Conservation (phyloP, 352 stramenopile species). For the Sclerospora graminicola region DNA sequence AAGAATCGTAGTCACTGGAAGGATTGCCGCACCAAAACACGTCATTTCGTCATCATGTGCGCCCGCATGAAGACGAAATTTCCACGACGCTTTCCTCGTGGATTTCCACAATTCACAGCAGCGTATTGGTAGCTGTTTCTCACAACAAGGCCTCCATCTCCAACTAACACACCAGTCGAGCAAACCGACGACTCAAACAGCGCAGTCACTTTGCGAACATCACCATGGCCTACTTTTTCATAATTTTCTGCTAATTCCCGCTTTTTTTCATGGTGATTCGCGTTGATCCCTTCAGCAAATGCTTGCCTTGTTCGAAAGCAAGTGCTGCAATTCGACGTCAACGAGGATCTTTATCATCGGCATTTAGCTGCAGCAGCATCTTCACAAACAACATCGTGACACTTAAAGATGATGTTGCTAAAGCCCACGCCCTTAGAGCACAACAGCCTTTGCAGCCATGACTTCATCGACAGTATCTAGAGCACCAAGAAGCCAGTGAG, state of each 20-base stretch:
- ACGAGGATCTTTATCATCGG: not conserved
- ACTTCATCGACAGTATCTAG: conserved; percentile 38
- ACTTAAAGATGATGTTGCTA: conserved; percentile 66
- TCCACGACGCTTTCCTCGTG: conserved; percentile 75
- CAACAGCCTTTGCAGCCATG: conserved; percentile 51
- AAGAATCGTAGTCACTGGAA: conserved; percentile 89
- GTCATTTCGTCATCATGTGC: conserved; percentile 89
- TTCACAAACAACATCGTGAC: conserved; percentile 61
- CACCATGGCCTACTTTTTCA: conserved; percentile 36
- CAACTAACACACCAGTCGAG: conserved; percentile 64
- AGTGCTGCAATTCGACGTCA: conserved; percentile 14
- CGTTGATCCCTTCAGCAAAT: too few relatives aligned
- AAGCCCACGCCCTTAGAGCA: conserved; percentile 53
- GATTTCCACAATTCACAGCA: too few relatives aligned
- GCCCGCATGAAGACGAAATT: conserved; percentile 83
- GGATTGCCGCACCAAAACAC: too few relatives aligned
- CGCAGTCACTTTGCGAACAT: too few relatives aligned
- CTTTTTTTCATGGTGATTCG: too few relatives aligned
- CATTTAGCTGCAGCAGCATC: conserved; percentile 33
- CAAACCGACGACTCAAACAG: too few relatives aligned
- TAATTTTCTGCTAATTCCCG: conserved; percentile 21
- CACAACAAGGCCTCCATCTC: conserved; percentile 64
- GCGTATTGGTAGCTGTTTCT: too few relatives aligned
- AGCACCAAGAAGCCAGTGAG: conserved; percentile 47
- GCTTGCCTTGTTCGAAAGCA: too few relatives aligned